Base-by-base conservation (phyloP, 441 rosid species). In the Cnidoscolus chayamansa region DNA sequence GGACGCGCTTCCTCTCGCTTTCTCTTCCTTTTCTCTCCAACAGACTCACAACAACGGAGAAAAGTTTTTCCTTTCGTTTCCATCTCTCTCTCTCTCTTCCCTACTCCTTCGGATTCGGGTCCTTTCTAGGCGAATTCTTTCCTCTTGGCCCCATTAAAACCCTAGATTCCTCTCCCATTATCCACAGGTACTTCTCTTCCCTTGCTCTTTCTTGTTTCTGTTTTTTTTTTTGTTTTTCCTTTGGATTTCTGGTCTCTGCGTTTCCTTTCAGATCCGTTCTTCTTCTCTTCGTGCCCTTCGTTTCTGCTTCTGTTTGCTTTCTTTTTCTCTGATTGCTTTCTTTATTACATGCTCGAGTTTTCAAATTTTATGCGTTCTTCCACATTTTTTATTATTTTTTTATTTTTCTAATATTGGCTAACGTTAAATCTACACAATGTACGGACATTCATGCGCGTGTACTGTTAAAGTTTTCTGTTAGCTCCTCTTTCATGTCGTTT, bases 161-260 rank as follows among this genome's bases (percentile, higher is more conserved):
- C 89, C 86, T 82, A 80, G 68, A 59, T 67, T 80, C 75, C 72
- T 70, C 72, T 74, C 76, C 74, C 83, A 76, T 78, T 74, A 64
- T 65, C 61, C 43, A 13, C 82, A 80, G 89, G 86, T 84, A 63
- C 53, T 12, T 10, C 16, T 63, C 65, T 4, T 50, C 45, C 6
- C 55, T 37, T 70, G 45, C 45, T 40, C 37, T 17, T 63, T 7
- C 45, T 17, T 15, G 11, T 15, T 16, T 65, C 68, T 35, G 30
- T 40, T 40, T 40, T 40, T 45, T 10, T 20, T 47, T 57, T 40
- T 47, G 45, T 10, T 70, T 71, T 19, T 50, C 17, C 49, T 61
- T 71, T 71, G 17, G 60, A n/a, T 61, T 56, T 25, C 19, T 61
- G 50, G 37, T 5, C 32, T 50, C 37, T 17, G 67, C 59, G 59